Evolutionary conservation across 2,329 filamentous ascomycete genomes (phyloP), one percentile per base, ranked within the genome.

Genomic region (Claviceps citrina): DNA sequence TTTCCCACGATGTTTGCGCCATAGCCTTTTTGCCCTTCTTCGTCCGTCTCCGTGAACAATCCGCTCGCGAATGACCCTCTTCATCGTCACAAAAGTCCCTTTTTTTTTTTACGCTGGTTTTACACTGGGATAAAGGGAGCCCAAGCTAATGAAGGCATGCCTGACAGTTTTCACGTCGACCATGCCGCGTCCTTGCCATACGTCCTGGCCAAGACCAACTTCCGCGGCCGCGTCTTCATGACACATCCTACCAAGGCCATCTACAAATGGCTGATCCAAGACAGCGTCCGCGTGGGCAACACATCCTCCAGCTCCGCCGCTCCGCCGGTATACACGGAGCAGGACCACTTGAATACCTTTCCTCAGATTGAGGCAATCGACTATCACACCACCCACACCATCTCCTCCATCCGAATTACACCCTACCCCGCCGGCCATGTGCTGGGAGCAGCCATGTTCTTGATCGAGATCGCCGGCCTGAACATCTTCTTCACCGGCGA

Each of bases 161-260:
- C 15, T 15, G n/a, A 10, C 30, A 41, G 89, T 81, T 98, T 98
- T 57, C 91, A 98, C 61, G 73, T 96, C 58, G 91, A 98, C 56
- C 91, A 98, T 66, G 91, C 91, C n/a, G 89, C 89, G 13, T 94
- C 89, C n/a, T 68, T 98, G 35, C 91, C 91, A 33, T 98, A 96
- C 58, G 91, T 98, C 44, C 73, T 98, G 48, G 84, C 89, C 48
- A 98, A 98, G 66, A 96, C 91, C 28, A 95, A 95, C 60, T 98
- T 98, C 67, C 81, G 83, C 48, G 91, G 91, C 36, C 78, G 87
- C 18, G 89, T 96, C 45, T 96, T 95, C 66, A 98, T 96, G 89
- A 98, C 91, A 38, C 91, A 98, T 66, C 86, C 91, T 2, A 98
- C 91, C 35, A 96, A 98, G 61, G 91, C 91, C 51, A 98, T 98